phyloP scores from a whole-genome alignment of 2,329 filamentous ascomycete genomes.

The Microsporum canis region DNA sequence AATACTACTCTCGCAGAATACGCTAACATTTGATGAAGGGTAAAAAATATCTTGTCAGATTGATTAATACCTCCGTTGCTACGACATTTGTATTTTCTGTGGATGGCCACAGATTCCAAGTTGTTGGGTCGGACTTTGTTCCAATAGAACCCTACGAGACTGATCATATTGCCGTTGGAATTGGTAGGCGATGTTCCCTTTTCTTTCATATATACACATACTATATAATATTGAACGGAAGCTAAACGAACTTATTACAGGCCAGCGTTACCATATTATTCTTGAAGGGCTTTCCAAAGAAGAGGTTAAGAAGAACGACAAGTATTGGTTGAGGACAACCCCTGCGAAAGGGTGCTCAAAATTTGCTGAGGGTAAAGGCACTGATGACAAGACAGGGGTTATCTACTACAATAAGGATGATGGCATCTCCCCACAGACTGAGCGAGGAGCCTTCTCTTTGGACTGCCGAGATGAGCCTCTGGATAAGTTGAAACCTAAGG shows the following conservation, averaged over 20 bases:
- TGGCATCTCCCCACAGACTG: conserved; percentile 15
- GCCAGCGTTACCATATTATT: conserved; percentile 32
- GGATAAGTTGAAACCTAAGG: conserved; percentile 10
- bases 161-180: conserved; percentile 34
- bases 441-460: conserved; percentile 12
- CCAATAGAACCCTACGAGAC: conserved; percentile 46
- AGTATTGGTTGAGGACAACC: conserved; percentile 36
- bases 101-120: conserved; percentile 45
- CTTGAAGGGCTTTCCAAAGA: conserved; percentile 15
- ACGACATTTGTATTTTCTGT: conserved; percentile 42
- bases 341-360: conserved; percentile 33
- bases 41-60: conserved; percentile 25
- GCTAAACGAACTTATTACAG: conserved; percentile 9
- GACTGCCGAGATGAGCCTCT: conserved; percentile 21
- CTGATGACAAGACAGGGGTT: conserved; percentile 40
- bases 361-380: conserved; percentile 25
- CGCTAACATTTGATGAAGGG: conserved; percentile 10
- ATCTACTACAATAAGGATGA: conserved; percentile 29
- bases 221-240: not conserved
- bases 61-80: conserved; percentile 37
- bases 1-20: not conserved
- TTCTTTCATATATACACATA: not conserved
- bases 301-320: conserved; percentile 17
- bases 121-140: conserved; percentile 49
- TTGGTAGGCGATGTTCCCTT: conserved; percentile 24